Evolutionary conservation across 305 asterid species (phyloP), one percentile per base, ranked within the genome.

Genomic region (Salvia sclarea): DNA sequence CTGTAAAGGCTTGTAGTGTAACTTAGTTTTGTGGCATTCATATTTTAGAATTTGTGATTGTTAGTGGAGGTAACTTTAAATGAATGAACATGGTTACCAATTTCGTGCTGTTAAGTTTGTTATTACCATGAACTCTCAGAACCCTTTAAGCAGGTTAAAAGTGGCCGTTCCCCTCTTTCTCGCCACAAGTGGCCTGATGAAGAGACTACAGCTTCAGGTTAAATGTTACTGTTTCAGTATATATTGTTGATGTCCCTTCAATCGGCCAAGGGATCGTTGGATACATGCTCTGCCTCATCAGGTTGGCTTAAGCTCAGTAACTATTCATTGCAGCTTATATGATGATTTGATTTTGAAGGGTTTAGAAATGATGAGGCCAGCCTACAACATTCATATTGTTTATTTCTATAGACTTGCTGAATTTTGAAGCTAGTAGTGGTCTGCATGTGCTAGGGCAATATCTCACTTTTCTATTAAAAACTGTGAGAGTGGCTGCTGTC

Each of bases 361-460:
- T 49, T 13, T 30, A 20, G 31, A 21, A 61, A 71, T 37, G 69
- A 60, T 73, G 54, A 59, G 44, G 48, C 72, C 69, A 65, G 64
- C 61, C 70, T 61, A 60, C 64, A 47, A 20, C 20, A 33, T 14
- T 54, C 58, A 47, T 69, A 67, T 49, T 75, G 79, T 78, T 78
- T 63, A 66, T 64, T 68, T 41, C 55, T 59, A 9, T 81, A 72
- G 72, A 55, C 75, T 82, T 71, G 66, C 33, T 68, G 63, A 58
- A n/a, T n/a, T 68, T 76, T 49, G 50, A 76, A 78, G 71, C 57
- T 73, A 75, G 77, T 76, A 78, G 73, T 77, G 87, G 76, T 70
- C 41, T 70, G 78, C 87, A 82, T 82, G 83, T 80, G 87, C 78
- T 62, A 38, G 50, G 60, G 49, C 79, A 69, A 60, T 74, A 38